Base-by-base conservation (phyloP, 2,329 filamentous ascomycete species). In the Hymenoscyphus occultus region DNA sequence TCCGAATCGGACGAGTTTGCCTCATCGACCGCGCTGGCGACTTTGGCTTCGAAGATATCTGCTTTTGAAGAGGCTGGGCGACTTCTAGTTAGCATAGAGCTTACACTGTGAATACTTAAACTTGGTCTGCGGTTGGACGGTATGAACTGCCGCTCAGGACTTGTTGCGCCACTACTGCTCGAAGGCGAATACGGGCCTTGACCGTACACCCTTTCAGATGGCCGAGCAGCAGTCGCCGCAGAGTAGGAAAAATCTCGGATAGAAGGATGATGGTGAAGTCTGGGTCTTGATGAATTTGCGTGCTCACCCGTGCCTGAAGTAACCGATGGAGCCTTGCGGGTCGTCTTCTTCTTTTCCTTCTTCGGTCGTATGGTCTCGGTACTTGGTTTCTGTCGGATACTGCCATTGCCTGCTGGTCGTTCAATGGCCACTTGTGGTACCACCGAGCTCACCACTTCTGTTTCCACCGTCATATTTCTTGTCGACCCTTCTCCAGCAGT, bases 41-140 rank as follows among this genome's bases (percentile, higher is more conserved):
- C 93, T 75, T 96, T 96, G 71, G 93, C 93, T 80, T 98, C 95
- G 76, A 99, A 99, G 61, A 98, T 93, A 78, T 99, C 95, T 75
- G 95, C 94, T 80, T 98, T 98, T 66, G 93, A 96, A 16, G 93
- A 95, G 66, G 89, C 92, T 89, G 83, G 77, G 72, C 75, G 77
- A 62, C 70, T 64, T 72, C 74, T 77, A 56, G 78, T 82, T 78
- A 84, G 82, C 75, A 80, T 74, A 69, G 68, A 78, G 73, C 78
- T 77, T 75, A 81, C 73, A 64, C 74, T 76, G 64, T 73, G 71
- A 28, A 78, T 73, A 68, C 74, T 77, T 57, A 79, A 70, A 71
- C 71, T 76, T 76, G 62, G 73, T 76, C 63, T 77, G 74, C 65
- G 79, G 77, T 68, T 76, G 69, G 70, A 69, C 58, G 66, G 64